Evolutionary conservation across 495 filamentous ascomycete species (phyloP).

Genomic region (Bacidia gigantensis): DNA sequence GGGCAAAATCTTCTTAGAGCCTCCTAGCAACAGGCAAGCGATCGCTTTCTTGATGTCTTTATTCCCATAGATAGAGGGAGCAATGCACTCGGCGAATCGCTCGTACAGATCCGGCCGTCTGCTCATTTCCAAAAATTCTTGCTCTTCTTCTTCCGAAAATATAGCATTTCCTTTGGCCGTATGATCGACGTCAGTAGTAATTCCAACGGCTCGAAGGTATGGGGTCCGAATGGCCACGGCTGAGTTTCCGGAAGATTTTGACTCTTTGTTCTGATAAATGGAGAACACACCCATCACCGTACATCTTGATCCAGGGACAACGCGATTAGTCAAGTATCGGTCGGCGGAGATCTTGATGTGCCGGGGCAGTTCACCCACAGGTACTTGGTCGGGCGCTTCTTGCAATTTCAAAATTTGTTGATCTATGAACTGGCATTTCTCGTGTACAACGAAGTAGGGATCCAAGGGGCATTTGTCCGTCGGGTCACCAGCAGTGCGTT

Average conservation of each 20-base stretch:
- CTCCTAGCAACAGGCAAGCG: conserved; percentile 84
- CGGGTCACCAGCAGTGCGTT: conserved; percentile 40
- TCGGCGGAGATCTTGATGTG: conserved; percentile 93
- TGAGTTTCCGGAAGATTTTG: conserved; percentile 57
- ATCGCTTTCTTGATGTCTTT: conserved; percentile 98
- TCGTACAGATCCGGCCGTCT: conserved; percentile 84
- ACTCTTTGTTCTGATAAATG: conserved; percentile 84
- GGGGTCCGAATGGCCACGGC: conserved; percentile 93
- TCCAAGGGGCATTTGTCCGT: conserved; percentile 75
- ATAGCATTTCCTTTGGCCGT: conserved; percentile 73
- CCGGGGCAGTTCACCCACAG: conserved; percentile 88
- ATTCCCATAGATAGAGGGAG: conserved; percentile 95
- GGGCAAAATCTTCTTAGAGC: conserved; percentile 95
- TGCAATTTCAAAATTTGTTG: conserved; percentile 98
- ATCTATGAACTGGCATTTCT: conserved; percentile 90
- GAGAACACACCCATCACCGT: conserved; percentile 96
- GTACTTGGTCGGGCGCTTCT: conserved; percentile 95
- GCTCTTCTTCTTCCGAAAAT: conserved; percentile 93
- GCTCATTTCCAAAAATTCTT: conserved; percentile 91
- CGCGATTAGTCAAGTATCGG: conserved; percentile 87
- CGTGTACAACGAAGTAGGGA: conserved; percentile 89
- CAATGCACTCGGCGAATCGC: conserved; percentile 80
- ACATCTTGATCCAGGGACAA: conserved; percentile 89
- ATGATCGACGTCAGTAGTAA: conserved; percentile 78
- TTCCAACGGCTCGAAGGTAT: conserved; percentile 88